phyloP scores from a whole-genome alignment of 305 asterid genomes.

The Fraxinus velutina region DNA sequence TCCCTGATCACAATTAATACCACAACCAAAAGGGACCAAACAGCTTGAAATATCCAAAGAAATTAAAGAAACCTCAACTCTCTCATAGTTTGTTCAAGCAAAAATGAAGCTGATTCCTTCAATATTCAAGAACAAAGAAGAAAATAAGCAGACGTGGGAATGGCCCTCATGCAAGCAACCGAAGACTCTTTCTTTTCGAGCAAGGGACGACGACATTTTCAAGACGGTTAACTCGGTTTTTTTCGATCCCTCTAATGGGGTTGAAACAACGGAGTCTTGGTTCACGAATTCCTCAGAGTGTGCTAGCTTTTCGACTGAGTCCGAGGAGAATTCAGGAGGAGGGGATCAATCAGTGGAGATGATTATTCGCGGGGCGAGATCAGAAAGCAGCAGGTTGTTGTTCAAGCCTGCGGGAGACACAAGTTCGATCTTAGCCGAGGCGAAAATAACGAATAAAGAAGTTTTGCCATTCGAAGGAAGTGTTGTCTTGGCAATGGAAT shows the following conservation, averaged over 20 bases:
- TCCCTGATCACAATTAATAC: constrained; percentile 45
- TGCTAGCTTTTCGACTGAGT: constrained; percentile 51
- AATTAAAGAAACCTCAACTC: not conserved
- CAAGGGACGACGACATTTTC: constrained; percentile 44
- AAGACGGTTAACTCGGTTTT: constrained; percentile 74
- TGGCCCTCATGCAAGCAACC: constrained; percentile 76
- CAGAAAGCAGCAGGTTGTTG: constrained; percentile 45
- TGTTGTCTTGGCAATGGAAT: constrained; percentile 59
- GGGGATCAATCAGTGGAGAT: constrained; percentile 40
- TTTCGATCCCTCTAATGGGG: constrained; percentile 47
- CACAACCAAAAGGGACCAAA: constrained; percentile 19
- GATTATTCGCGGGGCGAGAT: constrained; percentile 42
- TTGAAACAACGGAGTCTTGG: constrained; percentile 49
- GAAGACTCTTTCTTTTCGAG: constrained; percentile 64
- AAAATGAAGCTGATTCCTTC: constrained; percentile 61
- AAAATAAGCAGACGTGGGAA: constrained; percentile 46
- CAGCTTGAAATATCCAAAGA: constrained; percentile 9
- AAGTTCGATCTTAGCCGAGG: constrained; percentile 39
- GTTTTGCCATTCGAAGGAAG: constrained; percentile 46
- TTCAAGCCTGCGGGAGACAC: constrained; percentile 48
- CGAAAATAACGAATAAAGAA: not conserved
- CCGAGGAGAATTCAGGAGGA: constrained; percentile 25
- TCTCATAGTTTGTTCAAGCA: constrained; percentile 19
- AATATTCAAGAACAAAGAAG: constrained; percentile 49
- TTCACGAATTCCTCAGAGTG: constrained; percentile 57